Conservation (phyloP, 2,329 filamentous ascomycete genomes). For the Phaeosphaeria sp. region DNA sequence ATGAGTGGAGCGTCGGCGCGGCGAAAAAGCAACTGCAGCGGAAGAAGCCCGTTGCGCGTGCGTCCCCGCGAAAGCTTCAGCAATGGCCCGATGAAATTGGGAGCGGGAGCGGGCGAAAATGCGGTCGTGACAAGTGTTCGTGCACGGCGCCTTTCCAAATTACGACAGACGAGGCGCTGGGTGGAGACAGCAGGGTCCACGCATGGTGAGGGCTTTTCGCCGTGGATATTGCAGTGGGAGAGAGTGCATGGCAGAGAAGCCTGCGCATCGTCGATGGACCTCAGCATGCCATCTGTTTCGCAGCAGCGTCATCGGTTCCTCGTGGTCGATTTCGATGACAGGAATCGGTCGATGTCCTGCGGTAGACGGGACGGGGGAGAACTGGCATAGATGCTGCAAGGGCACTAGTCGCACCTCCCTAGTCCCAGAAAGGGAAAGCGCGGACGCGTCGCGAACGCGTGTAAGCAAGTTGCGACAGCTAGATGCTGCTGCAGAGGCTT, state of each 20-base stretch:
- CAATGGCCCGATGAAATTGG: conserved; percentile 14
- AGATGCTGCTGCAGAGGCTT: conserved; percentile 11
- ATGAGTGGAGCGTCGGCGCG: conserved; percentile 19
- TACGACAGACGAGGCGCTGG: neutral
- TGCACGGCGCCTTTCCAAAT: conserved; percentile 22
- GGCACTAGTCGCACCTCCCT: too few relatives aligned
- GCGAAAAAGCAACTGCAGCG: conserved; percentile 18
- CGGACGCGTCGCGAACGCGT: neutral
- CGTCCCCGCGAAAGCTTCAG: conserved; percentile 6
- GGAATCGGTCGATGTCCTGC: neutral
- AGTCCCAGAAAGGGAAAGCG: too few relatives aligned
- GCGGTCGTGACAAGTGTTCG: conserved; percentile 35
- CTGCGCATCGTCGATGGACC: neutral
- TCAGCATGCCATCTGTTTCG: neutral
- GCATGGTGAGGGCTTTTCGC: neutral
- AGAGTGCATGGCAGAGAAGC: neutral
- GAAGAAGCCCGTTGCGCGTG: neutral
- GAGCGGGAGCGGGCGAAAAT: conserved; percentile 24
- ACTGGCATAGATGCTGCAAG: neutral
- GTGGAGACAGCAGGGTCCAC: conserved; percentile 25
- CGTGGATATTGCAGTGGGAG: neutral
- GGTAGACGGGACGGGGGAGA: neutral
- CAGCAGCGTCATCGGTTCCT: neutral
- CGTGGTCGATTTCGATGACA: neutral
- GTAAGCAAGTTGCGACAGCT: neutral